Evolutionary conservation across 2,329 filamentous ascomycete genomes (phyloP), one percentile per base, ranked within the genome.

Genomic region (Mariannaea sp.): DNA sequence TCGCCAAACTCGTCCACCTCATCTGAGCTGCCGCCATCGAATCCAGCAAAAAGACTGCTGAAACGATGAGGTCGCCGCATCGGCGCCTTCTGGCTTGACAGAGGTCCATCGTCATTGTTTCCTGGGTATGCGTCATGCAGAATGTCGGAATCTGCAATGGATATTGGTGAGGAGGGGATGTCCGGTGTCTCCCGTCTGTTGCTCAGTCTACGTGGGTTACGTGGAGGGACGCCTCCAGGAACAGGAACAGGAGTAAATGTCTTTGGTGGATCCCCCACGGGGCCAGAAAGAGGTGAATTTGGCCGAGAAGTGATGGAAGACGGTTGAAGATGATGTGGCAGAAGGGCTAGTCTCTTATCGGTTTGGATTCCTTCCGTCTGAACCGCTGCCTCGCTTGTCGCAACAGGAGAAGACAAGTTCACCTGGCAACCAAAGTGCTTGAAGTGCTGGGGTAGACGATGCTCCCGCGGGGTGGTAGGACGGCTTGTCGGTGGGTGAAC

Each of bases 351-450:
- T 56, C 92, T 84, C 73, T 85, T 84, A 67, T 96, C 92, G 5
- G 95, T 83, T 49, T 90, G 84, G 53, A 97, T 97, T 54, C 90
- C 89, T 62, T 97, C 92, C 0, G 94, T 99, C 75, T 99, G 94
- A 53, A 92, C 75, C 3, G 70, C 68, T 9, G 68, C 80, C 2
- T 74, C 70, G 2, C 39, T 53, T 3, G 62, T 69, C 3, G 58
- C 53, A 14, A 55, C 55, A 2, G 62, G 44, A 10, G 59, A 56
- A 1, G 68, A 57, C 10, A 76, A 49, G 40, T 68, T 73, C n/a
- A 92, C 91, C 72, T 99, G 94, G 65, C 88, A 93, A 14, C 85
- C 86, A 58, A 88, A 85, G 71, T 91, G 91, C 70, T 92, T 97
- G 57, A 85, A 85, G 51, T 92, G 86, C 48, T 92, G 92, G 24